These are phyloP conservation scores for Antrodiella citrinella DNA, from an alignment of 768 basidiomycete species.

Conservation along the genomic window DNA sequence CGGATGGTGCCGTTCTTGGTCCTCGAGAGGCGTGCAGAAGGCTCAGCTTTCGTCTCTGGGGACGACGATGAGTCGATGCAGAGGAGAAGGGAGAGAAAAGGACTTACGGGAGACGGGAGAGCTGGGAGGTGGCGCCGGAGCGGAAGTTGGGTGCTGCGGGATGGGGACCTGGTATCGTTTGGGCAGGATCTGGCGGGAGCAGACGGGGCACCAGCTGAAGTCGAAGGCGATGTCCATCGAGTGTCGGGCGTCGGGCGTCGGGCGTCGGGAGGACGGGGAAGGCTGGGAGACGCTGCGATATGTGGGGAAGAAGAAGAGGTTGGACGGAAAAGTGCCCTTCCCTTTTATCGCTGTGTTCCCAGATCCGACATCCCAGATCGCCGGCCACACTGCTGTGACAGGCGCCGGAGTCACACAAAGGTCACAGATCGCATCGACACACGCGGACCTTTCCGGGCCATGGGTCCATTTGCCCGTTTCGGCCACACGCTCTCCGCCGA, in stretches of 20 bases:
- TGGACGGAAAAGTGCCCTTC: too few species aligned
- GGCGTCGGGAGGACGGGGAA: too few species aligned
- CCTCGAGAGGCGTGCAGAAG: constrained; percentile 20
- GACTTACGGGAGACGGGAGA: constrained; percentile 35
- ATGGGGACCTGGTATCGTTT: constrained; percentile 49
- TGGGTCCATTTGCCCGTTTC: too few species aligned
- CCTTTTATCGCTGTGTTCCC: too few species aligned
- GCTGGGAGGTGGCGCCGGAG: constrained; percentile 31
- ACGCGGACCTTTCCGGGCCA: too few species aligned
- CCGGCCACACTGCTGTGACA: too few species aligned
- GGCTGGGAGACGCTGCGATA: too few species aligned
- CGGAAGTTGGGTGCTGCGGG: constrained; percentile 6
- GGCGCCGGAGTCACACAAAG: too few species aligned
- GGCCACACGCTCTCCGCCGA: too few species aligned
- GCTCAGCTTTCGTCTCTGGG: constrained; percentile 20
- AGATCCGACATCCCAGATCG: too few species aligned
- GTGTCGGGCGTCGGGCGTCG: constrained; percentile 10
- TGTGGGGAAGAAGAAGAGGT: too few species aligned
- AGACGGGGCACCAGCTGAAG: constrained; percentile 74
- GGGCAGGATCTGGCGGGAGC: constrained; percentile 67
- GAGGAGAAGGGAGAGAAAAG: constrained; percentile 2
- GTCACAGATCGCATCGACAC: too few species aligned
- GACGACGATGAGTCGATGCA: constrained; percentile 10
- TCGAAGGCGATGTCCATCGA: constrained; percentile 35
- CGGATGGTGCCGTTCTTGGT: constrained; percentile 29